Conservation (phyloP, 441 rosid species). For the Jatropha podagrica region DNA sequence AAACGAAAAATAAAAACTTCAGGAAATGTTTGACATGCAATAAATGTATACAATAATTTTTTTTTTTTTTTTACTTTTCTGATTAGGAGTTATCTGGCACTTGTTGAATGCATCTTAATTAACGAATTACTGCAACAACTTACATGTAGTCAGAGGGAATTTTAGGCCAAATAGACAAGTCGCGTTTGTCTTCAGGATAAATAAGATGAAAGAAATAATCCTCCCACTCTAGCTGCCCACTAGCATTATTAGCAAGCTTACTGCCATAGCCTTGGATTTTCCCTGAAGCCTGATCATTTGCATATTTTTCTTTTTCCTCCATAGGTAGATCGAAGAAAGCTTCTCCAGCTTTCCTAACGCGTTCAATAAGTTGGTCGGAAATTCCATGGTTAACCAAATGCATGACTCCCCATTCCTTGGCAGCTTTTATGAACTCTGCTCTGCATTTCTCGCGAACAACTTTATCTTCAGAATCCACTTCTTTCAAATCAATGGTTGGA, state of each 20-base stretch:
- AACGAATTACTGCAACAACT: constrained; percentile 22
- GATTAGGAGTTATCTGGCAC: no score
- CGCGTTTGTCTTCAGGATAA: constrained; percentile 76
- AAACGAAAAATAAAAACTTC: no score
- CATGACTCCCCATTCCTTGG: constrained; percentile 90
- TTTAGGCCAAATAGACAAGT: constrained; percentile 81
- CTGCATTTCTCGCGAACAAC: constrained; percentile 49
- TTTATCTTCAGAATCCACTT: constrained; percentile 53
- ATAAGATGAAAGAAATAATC: constrained; percentile 88
- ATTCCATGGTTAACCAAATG: constrained; percentile 88
- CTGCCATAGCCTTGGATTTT: constrained; percentile 93
- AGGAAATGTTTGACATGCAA: no score
- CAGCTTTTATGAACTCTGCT: constrained; percentile 51
- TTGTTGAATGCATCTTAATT: no score
- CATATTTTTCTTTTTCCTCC: constrained; percentile 87
- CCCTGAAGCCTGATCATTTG: constrained; percentile 75
- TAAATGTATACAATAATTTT: no score
- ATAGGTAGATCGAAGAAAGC: constrained; percentile 58
- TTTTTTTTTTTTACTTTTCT: no score
- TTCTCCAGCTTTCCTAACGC: constrained; percentile 63
- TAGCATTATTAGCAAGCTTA: constrained; percentile 82
- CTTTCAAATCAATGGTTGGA: constrained; percentile 69
- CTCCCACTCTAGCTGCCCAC: constrained; percentile 91
- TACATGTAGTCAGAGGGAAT: constrained; percentile 69
- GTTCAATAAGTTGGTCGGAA: constrained; percentile 47